Evolutionary conservation across 176 grass and related monocot species (phyloP), one percentile per base, ranked within the genome.

Genomic region (Phoenix dactylifera): DNA sequence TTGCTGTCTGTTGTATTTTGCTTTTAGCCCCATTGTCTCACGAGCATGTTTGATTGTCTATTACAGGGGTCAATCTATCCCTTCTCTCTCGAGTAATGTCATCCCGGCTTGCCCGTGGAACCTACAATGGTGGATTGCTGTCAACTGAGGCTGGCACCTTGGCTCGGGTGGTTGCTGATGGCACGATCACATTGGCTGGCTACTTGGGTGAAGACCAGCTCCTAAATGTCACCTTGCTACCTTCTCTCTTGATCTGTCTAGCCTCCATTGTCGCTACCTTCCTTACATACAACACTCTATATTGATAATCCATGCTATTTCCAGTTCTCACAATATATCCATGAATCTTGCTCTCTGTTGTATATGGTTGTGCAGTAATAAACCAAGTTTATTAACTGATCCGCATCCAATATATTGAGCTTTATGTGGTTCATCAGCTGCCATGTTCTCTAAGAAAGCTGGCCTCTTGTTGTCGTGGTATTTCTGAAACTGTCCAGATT

Each of bases 51-150:
- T 74, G 52, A 73, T 6, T 10, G 66, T 60, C 24, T 28, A 14
- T 58, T 88, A 55, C 77, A 92, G 87, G 93, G 26, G 87, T 98
- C 15, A 98, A 88, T 55, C 50, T 98, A 16, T 91, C 87, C 49
- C 77, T 98, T 53, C 84, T 98, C 3, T 98, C 93, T 0, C 63
- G 83, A 59, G 93, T 98, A 22, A 98, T 98, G 93, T 98, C 93
- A 26, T 92, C 87, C 1, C 72, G 87, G 60, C 84, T 98, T 17
- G 79, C 93, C 3, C 67, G 73, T 56, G 93, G 93, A 56, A 98
- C 93, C 35, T 97, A 85, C 64, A 97, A 97, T 4, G 92, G 92
- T 5, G 92, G 84, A 2, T 79, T 97, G 65, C 77, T 98, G 6
- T 98, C 84, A 1, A 98, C 93, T 0, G 93, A 88, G 68, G 93